A percentile compares a stretch with the other conserved stretches of the same genome.
phyloP scores from a whole-genome alignment of 371 early-diverging fungal species.

The Mucor lusitanicus region DNA sequence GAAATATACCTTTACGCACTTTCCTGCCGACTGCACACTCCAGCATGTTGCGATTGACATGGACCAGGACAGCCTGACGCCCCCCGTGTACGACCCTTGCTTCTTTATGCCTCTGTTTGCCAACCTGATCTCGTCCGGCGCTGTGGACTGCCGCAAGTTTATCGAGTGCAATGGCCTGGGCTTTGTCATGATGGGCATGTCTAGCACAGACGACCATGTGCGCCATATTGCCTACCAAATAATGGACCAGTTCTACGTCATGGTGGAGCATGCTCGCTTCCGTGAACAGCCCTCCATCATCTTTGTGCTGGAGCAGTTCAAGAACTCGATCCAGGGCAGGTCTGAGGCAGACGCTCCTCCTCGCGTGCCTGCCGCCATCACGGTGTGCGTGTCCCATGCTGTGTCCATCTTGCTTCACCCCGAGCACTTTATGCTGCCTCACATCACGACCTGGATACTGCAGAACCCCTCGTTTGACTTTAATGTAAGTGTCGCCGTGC shows the following conservation, averaged over 20 bases:
- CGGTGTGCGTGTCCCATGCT: constrained; percentile 70
- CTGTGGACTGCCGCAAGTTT: constrained; percentile 59
- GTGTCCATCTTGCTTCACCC: constrained; percentile 67
- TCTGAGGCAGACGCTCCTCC: constrained; percentile 43
- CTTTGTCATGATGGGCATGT: constrained; percentile 63
- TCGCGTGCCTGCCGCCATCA: constrained; percentile 66
- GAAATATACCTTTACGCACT: constrained; percentile 63
- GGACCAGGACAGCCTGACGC: background rate
- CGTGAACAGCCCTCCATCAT: constrained; percentile 68
- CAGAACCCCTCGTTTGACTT: constrained; percentile 73
- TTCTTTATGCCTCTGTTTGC: constrained; percentile 78
- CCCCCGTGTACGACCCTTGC: constrained; percentile 60
- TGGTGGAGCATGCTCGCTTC: constrained; percentile 54
- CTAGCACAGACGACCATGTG: constrained; percentile 53
- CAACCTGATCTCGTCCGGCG: constrained; percentile 55
- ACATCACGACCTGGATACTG: constrained; percentile 72
- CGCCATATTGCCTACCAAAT: constrained; percentile 68
- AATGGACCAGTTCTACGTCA: constrained; percentile 64
- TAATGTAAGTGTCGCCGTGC: constrained; percentile 42
- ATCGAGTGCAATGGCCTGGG: constrained; percentile 77
- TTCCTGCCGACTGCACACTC: constrained; percentile 42
- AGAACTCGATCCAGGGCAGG: constrained; percentile 66
- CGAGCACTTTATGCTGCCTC: constrained; percentile 74
- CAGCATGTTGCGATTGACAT: constrained; percentile 10
- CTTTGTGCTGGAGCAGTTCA: constrained; percentile 66